Conservation (phyloP, 2,329 filamentous ascomycete species). For the Colletotrichum sansevieriae region DNA sequence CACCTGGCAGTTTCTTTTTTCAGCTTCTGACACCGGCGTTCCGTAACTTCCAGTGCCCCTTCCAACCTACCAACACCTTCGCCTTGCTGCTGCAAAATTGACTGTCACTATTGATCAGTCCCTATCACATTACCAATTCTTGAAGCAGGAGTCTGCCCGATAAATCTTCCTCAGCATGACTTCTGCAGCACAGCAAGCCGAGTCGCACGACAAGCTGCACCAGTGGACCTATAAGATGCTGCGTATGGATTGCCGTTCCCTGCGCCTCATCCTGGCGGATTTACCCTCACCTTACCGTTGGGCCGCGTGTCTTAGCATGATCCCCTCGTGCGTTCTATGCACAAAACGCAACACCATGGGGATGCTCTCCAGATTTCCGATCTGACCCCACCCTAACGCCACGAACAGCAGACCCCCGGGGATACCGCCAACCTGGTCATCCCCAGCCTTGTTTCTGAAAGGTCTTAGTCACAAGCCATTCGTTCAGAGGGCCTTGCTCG, state of each 20-base stretch:
- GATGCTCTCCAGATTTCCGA: conserved; percentile 36
- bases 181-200: conserved; percentile 29
- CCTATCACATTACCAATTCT: neutral
- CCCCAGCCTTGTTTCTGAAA: conserved; percentile 26
- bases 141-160: conserved; percentile 1
- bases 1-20: conserved; percentile 24
- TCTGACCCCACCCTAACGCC: conserved; percentile 26
- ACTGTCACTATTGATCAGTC: neutral
- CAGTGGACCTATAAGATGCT: conserved; percentile 13
- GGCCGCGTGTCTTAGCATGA: conserved; percentile 1
- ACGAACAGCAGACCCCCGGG: conserved; percentile 30
- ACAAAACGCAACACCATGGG: conserved; percentile 28
- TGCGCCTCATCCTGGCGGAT: conserved; percentile 13
- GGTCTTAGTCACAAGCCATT: conserved; percentile 17
- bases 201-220: conserved; percentile 29
- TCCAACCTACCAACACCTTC: conserved; percentile 10
- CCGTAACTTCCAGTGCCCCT: conserved; percentile 22
- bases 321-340: conserved; percentile 13
- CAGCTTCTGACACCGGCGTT: conserved; percentile 32
- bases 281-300: conserved; percentile 11
- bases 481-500: conserved; percentile 4
- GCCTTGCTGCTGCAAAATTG: conserved; percentile 9
- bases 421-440: conserved; percentile 37
- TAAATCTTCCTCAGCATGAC: conserved; percentile 18
- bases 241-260: neutral